Evolutionary conservation across 805 yeast genomes (phyloP), one percentile per base, ranked within the genome.

Genomic region (Maudiozyma pseudohumilis): DNA sequence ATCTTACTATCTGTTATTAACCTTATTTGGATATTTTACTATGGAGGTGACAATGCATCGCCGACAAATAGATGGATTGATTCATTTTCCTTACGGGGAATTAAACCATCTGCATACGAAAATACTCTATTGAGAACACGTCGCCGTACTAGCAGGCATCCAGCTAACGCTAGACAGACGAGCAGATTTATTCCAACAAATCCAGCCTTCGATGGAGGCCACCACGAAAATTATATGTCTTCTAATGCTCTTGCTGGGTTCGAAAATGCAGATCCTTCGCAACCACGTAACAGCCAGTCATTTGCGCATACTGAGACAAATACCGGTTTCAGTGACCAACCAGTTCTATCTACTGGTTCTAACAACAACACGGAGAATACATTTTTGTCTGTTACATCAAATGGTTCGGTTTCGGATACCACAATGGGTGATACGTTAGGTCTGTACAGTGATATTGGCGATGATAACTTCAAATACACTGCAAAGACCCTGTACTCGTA

Each of bases 31-130:
- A 68, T 89, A 32, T 66, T 86, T 42, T 88, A 86, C 61, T 84
- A 80, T 56, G 97, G 97, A 21, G 81, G 94, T 18, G 89, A 89
- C 43, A 83, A 84, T 38, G 83, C 83, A 36, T 79, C 94, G n/a
- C 89, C 95, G 24, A 66, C 84, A 8, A 86, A 84, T 55, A 77
- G 80, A 52, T 83, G 79, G 66, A 72, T 89, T 39, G 95, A 86
- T 65, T 81, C 92, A 3, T 86, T 80, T 50, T 77, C 89, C 0
- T 61, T 78, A 39, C 74, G 65, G 49, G 68, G 73, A 5, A 63
- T 65, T 36, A 64, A 65, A 48, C 60, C 59, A 11, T 59, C 68
- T 1, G 53, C 60, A 3, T 44, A 52, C 12, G 61, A 58, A 36
- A 49, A 43, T 38, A 45, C 52, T 6, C 36, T 42, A 28, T 26